Conservation (phyloP, 1,284 basidiomycete species). For the Paramarasmius palmivorus region DNA sequence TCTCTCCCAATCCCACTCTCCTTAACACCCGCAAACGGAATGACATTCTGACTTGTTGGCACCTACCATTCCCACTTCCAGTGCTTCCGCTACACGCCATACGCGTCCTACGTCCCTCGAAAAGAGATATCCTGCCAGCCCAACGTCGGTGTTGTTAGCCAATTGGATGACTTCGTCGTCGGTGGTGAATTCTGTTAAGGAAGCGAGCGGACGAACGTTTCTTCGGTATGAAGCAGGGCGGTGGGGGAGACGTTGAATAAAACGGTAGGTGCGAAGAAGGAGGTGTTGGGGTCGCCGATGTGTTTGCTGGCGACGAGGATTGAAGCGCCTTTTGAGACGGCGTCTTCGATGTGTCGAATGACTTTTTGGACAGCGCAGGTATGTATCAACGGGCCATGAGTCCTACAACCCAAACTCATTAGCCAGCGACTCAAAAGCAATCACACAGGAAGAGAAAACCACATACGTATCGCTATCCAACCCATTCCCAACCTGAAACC, state of each 20-base stretch:
- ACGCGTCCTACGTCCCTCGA: constrained; percentile 88
- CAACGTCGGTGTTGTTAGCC: constrained; percentile 86
- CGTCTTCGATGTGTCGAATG: too few relatives aligned
- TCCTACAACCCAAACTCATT: too few relatives aligned
- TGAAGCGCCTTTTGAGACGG: too few relatives aligned
- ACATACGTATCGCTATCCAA: too few relatives aligned
- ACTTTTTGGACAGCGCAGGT: too few relatives aligned
- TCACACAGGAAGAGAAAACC: too few relatives aligned
- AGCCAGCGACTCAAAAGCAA: too few relatives aligned
- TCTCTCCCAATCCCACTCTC: constrained; percentile 83
- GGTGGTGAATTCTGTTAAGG: constrained; percentile 82
- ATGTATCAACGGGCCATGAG: too few relatives aligned
- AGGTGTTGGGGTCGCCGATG: too few relatives aligned
- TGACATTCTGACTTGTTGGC: constrained; percentile 82
- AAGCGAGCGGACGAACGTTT: constrained; percentile 88
- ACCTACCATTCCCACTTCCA: constrained; percentile 97
- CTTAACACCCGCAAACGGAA: constrained; percentile 94
- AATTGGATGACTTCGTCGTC: constrained; percentile 90
- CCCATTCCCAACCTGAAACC: too few relatives aligned
- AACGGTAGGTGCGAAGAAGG: constrained; percentile 91
- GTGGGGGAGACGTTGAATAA: constrained; percentile 84
- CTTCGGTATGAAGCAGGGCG: constrained; percentile 69
- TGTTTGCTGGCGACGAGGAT: too few relatives aligned
- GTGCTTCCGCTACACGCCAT: constrained; percentile 96
- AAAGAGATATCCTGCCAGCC: constrained; percentile 94